These are phyloP conservation scores for Echinosophora koreensis DNA, from an alignment of 306 rosid species.

Conservation along the genomic window DNA sequence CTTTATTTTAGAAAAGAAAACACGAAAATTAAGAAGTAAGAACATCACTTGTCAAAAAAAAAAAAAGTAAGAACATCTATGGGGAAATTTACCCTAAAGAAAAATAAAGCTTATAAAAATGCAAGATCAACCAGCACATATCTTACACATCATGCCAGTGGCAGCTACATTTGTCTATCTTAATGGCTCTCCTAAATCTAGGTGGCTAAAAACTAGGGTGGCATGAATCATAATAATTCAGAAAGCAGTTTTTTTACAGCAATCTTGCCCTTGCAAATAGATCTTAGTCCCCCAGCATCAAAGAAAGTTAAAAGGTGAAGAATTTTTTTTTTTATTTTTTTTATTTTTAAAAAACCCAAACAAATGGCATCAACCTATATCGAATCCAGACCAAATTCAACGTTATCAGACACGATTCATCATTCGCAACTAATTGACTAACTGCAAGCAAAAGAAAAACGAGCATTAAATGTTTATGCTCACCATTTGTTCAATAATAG, in stretches of 20 bases:
- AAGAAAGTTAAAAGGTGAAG: background rate
- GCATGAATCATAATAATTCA: too few species aligned
- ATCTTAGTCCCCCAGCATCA: too few species aligned
- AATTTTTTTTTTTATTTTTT: too few species aligned
- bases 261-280: too few species aligned
- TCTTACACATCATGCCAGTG: too few species aligned
- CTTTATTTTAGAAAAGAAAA: background rate
- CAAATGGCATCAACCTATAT: background rate
- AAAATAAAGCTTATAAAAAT: background rate
- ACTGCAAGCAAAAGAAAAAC: background rate
- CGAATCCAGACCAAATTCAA: background rate
- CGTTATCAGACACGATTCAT: too few species aligned
- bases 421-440: slow-evolving; percentile 5
- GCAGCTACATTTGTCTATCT: too few species aligned
- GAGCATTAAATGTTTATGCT: slow-evolving; percentile 15
- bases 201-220: too few species aligned
- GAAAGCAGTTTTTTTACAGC: too few species aligned
- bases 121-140: too few species aligned
- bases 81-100: background rate
- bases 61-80: background rate
- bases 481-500: slow-evolving; percentile 90
- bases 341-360: background rate
- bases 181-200: too few species aligned
- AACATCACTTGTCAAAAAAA: too few species aligned
- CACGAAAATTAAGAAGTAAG: background rate